Evolutionary conservation across 179 eudicot species (phyloP).

Genomic region (Gypsophila paniculata): DNA sequence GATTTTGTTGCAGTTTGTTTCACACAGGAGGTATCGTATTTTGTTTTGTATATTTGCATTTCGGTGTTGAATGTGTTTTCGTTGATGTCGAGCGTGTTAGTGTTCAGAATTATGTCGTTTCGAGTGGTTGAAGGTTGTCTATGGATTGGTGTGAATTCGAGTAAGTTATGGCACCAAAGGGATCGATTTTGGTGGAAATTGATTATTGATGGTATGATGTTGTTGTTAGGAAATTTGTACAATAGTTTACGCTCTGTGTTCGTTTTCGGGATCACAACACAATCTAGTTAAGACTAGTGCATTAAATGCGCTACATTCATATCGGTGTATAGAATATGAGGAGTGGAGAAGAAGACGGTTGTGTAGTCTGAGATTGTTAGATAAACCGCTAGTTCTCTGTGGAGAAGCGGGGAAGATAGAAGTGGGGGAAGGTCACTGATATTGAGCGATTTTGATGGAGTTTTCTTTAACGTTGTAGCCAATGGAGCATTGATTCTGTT

Average conservation of each 20-base stretch:
- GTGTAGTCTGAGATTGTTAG: too few relatives aligned
- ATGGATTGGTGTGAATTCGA: background rate
- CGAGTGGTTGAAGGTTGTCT: background rate
- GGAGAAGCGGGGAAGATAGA: too few relatives aligned
- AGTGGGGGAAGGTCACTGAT: background rate
- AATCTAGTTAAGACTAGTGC: background rate
- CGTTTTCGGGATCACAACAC: background rate
- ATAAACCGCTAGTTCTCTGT: too few relatives aligned
- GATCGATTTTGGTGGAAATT: slow-evolving; percentile 1
- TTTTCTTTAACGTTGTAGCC: background rate
- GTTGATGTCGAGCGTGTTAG: background rate
- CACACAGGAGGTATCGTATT: background rate
- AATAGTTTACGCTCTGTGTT: background rate
- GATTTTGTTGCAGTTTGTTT: background rate
- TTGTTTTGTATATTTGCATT: background rate
- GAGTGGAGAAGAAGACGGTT: too few relatives aligned
- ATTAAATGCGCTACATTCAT: background rate
- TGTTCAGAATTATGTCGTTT: background rate
- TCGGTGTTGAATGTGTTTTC: background rate
- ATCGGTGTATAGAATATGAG: background rate
- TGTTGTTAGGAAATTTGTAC: too few relatives aligned
- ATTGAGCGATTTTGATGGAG: background rate
- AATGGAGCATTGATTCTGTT: background rate
- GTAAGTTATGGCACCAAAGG: background rate
- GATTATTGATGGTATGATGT: background rate